Percentiles rank a stretch among this genome's conserved stretches.
These are phyloP conservation scores for Spergularia bocconei DNA, from an alignment of 148 eudicot species.

Conservation along the genomic window DNA sequence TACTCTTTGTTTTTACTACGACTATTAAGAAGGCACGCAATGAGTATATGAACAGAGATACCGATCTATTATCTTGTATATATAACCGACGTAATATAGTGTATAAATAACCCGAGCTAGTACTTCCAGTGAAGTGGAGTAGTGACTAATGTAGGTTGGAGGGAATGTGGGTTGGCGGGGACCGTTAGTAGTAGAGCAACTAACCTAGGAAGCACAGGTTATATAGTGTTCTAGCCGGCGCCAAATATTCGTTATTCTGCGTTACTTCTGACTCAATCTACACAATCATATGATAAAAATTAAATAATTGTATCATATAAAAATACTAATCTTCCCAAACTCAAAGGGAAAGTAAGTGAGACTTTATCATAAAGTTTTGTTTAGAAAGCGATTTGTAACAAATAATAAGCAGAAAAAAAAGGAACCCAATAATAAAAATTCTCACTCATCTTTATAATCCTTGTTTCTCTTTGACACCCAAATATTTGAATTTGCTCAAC, in stretches of 20 bases:
- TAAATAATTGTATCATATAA: neutral
- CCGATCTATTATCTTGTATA: too few species aligned
- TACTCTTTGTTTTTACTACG: too few species aligned
- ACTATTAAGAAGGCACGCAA: too few species aligned
- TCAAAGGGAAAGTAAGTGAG: neutral
- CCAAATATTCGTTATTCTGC: conserved; percentile 54
- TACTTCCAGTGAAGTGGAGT: neutral
- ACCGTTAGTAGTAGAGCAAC: conserved; percentile 27
- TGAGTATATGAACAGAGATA: too few species aligned
- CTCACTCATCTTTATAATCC: conserved; percentile 17
- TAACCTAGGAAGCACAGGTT: conserved; percentile 27
- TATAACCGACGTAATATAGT: too few species aligned
- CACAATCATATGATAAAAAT: neutral
- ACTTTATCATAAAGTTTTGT: conserved; percentile 1
- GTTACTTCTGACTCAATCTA: conserved; percentile 19
- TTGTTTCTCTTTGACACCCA: conserved; percentile 13
- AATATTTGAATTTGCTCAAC: conserved; percentile 16
- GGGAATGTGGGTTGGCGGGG: conserved; percentile 19
- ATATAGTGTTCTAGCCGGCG: conserved; percentile 39
- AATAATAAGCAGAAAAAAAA: neutral
- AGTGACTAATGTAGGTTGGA: neutral
- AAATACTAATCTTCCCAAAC: neutral
- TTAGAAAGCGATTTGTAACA: conserved; percentile 1
- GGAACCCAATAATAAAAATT: neutral
- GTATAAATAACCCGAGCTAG: too few species aligned